Evolutionary conservation across 805 yeast species (phyloP).

Genomic region (Candida gorgasii): DNA sequence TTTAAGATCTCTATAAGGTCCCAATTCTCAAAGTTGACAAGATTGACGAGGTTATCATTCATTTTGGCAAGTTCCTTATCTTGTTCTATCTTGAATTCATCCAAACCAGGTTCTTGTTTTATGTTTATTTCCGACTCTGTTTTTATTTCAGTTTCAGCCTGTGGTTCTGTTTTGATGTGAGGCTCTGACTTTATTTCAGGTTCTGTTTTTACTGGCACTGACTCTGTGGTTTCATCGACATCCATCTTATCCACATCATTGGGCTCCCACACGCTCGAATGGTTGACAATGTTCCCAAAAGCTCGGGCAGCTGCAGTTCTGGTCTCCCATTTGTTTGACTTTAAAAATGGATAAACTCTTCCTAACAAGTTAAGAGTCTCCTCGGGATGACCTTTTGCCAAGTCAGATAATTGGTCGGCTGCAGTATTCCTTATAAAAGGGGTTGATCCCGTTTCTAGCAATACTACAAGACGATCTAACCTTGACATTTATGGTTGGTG

Average conservation of each 20-base stretch:
- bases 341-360: slow-evolving; percentile 86
- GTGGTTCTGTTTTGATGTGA: slow-evolving; percentile 7
- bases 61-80: slow-evolving; percentile 44
- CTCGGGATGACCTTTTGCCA: slow-evolving; percentile 93
- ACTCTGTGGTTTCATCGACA: background rate
- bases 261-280: slow-evolving; percentile 85
- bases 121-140: slow-evolving; percentile 9
- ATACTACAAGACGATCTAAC: slow-evolving; percentile 56
- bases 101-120: slow-evolving; percentile 21
- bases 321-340: slow-evolving; percentile 91
- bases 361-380: slow-evolving; percentile 81
- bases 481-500: slow-evolving; percentile 38
- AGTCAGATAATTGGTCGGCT: slow-evolving; percentile 92
- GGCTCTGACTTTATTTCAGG: slow-evolving; percentile 25
- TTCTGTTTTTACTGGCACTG: slow-evolving; percentile 14
- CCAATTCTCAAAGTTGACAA: slow-evolving; percentile 54
- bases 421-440: slow-evolving; percentile 93
- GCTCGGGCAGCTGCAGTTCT: slow-evolving; percentile 94
- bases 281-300: slow-evolving; percentile 85
- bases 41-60: slow-evolving; percentile 40
- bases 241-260: slow-evolving; percentile 42
- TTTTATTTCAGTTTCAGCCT: background rate
- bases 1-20: slow-evolving; percentile 48
- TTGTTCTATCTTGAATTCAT: slow-evolving; percentile 37
- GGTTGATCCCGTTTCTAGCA: slow-evolving; percentile 92